Conservation (phyloP, 1,284 basidiomycete species). For the Coriolopsis trogii region DNA sequence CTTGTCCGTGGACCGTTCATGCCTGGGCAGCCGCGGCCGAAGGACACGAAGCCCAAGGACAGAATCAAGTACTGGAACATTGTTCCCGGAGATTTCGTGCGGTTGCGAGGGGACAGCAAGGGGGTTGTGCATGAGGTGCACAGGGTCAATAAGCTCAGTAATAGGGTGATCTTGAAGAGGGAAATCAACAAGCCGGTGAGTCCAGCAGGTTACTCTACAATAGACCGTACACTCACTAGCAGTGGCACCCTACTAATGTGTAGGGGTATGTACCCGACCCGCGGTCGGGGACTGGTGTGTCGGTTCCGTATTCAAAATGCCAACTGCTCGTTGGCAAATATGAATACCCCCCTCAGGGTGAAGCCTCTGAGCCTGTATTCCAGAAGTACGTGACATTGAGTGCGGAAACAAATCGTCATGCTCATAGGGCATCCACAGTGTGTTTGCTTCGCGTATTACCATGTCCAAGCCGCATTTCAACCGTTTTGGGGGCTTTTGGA, state of each 20-base stretch:
- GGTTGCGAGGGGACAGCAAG: constrained; percentile 64
- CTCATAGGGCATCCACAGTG: constrained; percentile 42
- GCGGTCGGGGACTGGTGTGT: constrained; percentile 39
- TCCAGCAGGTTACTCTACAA: not conserved
- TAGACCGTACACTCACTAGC: not conserved
- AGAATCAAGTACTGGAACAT: constrained; percentile 86
- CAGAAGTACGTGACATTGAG: constrained; percentile 46
- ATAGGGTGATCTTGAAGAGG: constrained; percentile 70
- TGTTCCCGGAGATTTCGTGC: constrained; percentile 80
- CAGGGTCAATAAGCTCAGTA: constrained; percentile 72
- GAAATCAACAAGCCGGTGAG: constrained; percentile 41
- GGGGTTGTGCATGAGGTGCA: constrained; percentile 66
- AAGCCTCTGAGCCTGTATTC: constrained; percentile 41
- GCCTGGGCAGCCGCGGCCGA: constrained; percentile 37
- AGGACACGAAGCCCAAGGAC: constrained; percentile 62
- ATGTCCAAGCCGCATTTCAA: constrained; percentile 63
- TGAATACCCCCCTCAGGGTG: constrained; percentile 54
- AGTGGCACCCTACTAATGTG: too few species aligned
- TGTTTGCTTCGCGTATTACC: constrained; percentile 73
- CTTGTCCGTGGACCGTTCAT: constrained; percentile 37
- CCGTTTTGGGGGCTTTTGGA: constrained; percentile 48
- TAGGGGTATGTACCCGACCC: constrained; percentile 27
- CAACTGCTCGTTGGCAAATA: constrained; percentile 74
- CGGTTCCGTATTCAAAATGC: constrained; percentile 76
- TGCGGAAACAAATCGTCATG: not conserved